Evolutionary conservation across 1,139 yeast genomes (phyloP), one percentile per base, ranked within the genome.

Genomic region (Taphrina deformans): DNA sequence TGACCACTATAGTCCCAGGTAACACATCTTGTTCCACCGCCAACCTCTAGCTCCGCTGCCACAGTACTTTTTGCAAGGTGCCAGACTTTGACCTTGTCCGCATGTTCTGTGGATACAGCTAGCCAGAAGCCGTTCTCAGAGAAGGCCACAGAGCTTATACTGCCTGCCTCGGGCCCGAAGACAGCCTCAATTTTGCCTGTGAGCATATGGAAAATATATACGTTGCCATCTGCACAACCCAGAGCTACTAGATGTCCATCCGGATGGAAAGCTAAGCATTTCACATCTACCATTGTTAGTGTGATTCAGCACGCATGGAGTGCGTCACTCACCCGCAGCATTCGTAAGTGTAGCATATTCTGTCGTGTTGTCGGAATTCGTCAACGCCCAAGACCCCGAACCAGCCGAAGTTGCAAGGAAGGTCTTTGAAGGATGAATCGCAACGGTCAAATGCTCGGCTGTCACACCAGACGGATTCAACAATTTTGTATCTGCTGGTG

Each of bases 91-190:
- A 50, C 55, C 69, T 26, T 50, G 7, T 73, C 56, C 12, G 66
- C 68, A 9, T 31, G 29, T 4, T 79, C 74, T 71, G 76, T 53
- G 1, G 69, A 66, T 6, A 73, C 70, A 2, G 72, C 77, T 63
- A 87, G 74, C 87, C 90, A 86, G 74, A 85, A 87, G 3, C 95
- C 95, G 72, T 88, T 88, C 29, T 81, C 77, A 7, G 88, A 86
- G 76, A 88, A 88, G 56, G 74, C 72, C 1, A 87, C 71, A 23
- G 77, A 75, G 4, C 75, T 70, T 4, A 85, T 78, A 1, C 67
- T 63, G 0, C 73, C 70, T 33, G 73, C 70, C 9, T 69, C 68
- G 2, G 70, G 69, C 24, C 70, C 68, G n/a, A 83, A 72, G 0
- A 77, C 75, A 0, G 84, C 79, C 1, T 78, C 82, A 27, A 75